Evolutionary conservation across 2,329 filamentous ascomycete species (phyloP).

Genomic region (Exophiala aquamarina): DNA sequence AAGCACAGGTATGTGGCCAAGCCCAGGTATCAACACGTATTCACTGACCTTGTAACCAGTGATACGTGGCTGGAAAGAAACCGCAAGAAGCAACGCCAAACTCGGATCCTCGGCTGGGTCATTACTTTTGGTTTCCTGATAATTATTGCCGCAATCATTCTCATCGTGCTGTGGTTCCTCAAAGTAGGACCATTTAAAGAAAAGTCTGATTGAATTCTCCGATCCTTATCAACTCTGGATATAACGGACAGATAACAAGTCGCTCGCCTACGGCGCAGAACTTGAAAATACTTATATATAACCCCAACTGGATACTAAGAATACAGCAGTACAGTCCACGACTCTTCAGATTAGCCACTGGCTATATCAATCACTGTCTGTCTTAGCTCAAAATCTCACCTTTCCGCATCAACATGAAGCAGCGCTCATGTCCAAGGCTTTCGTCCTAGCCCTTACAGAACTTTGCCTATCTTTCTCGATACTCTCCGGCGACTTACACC

Average conservation of each 20-base stretch:
- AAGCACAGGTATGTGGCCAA: conserved; percentile 28
- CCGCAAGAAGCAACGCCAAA: conserved; percentile 49
- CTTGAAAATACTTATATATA: neutral
- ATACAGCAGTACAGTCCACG: no score
- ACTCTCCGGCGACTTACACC: no score
- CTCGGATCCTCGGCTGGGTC: conserved; percentile 44
- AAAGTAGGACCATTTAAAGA: conserved; percentile 21
- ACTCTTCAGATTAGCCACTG: no score
- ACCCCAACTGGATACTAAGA: no score
- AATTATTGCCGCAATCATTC: conserved; percentile 16
- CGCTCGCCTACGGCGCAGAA: no score
- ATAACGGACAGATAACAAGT: neutral
- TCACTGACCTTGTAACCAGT: conserved; percentile 34
- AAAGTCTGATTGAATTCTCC: conserved; percentile 2
- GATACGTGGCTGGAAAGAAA: conserved; percentile 56
- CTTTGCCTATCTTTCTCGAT: no score
- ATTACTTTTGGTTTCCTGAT: conserved; percentile 25
- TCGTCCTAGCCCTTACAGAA: no score
- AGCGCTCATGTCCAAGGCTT: no score
- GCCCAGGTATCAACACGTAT: neutral
- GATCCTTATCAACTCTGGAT: neutral
- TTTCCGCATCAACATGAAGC: no score
- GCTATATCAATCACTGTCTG: no score
- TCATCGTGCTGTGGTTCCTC: conserved; percentile 21
- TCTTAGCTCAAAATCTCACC: no score